A percentile compares a stretch with the other conserved stretches of the same genome.
Evolutionary conservation across 2,329 filamentous ascomycete genomes (phyloP).

Genomic region (Fusarium irregulare): DNA sequence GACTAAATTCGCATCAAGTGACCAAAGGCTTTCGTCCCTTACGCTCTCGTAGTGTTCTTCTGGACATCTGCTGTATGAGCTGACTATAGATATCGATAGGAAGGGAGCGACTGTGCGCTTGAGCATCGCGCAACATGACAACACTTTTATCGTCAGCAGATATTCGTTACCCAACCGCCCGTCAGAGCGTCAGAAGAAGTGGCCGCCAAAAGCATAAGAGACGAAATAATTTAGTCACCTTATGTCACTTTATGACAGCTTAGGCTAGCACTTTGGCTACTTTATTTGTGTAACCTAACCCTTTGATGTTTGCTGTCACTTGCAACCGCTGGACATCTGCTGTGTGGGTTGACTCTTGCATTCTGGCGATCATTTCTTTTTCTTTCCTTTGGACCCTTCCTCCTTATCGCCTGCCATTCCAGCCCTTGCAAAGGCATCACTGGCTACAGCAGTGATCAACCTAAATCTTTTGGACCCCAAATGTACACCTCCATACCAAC

Average conservation of each 20-base stretch:
- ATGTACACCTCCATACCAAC: slow-evolving; percentile 95
- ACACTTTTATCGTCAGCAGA: not conserved
- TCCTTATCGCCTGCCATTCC: slow-evolving; percentile 71
- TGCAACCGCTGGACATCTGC: slow-evolving; percentile 1
- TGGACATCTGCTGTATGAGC: too few relatives aligned
- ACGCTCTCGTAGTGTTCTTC: too few relatives aligned
- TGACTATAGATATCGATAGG: not conserved
- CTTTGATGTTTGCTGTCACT: not conserved
- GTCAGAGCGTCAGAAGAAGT: not conserved
- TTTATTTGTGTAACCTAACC: not conserved
- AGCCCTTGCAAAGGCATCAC: slow-evolving; percentile 84
- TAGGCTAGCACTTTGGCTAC: not conserved
- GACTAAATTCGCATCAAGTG: too few relatives aligned
- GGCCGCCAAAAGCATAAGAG: not conserved
- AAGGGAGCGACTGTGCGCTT: not conserved
- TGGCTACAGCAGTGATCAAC: slow-evolving; percentile 85
- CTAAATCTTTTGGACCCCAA: slow-evolving; percentile 90
- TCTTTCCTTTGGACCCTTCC: slow-evolving; percentile 20
- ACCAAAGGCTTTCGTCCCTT: too few relatives aligned
- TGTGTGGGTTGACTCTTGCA: not conserved
- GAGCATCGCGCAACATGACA: too few relatives aligned
- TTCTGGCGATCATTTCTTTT: slow-evolving; percentile 19
- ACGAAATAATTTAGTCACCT: not conserved
- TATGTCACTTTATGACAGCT: not conserved
- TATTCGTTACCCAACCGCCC: not conserved